Conservation (phyloP, 2,329 filamentous ascomycete species). For the Ophiostoma ulmi region DNA sequence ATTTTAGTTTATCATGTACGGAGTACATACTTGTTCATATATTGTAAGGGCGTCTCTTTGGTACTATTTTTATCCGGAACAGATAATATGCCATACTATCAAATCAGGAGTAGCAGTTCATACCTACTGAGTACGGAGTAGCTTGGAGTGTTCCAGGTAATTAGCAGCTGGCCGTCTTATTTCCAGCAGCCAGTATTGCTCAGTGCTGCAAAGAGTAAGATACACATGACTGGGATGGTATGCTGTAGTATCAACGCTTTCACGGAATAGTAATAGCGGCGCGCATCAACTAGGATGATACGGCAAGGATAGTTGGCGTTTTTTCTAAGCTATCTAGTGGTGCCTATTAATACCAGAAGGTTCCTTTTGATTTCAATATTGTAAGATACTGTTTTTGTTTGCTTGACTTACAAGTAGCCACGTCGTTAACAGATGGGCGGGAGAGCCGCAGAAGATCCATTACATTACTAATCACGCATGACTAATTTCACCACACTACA, state of each 20-base stretch:
- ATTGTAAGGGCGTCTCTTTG: background rate
- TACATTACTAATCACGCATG: background rate
- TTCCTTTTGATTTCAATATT: background rate
- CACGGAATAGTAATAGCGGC: conserved; percentile 11
- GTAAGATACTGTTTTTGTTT: background rate
- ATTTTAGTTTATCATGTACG: too few relatives aligned
- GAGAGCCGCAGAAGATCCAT: background rate
- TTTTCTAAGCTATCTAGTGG: background rate
- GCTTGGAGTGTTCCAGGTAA: background rate
- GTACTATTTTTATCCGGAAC: background rate
- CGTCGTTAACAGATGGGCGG: background rate
- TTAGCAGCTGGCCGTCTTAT: background rate
- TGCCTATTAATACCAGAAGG: background rate
- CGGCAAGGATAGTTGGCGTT: background rate
- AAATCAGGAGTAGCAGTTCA: background rate
- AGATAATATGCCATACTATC: background rate
- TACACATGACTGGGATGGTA: background rate
- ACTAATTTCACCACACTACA: background rate
- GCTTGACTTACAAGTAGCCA: background rate
- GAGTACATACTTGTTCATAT: too few relatives aligned
- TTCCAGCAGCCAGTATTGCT: background rate
- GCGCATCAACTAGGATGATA: background rate
- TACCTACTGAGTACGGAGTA: background rate
- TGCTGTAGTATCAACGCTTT: background rate
- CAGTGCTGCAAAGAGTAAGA: background rate